phyloP scores from a whole-genome alignment of 306 rosid species.

The Fragaria vesca region DNA sequence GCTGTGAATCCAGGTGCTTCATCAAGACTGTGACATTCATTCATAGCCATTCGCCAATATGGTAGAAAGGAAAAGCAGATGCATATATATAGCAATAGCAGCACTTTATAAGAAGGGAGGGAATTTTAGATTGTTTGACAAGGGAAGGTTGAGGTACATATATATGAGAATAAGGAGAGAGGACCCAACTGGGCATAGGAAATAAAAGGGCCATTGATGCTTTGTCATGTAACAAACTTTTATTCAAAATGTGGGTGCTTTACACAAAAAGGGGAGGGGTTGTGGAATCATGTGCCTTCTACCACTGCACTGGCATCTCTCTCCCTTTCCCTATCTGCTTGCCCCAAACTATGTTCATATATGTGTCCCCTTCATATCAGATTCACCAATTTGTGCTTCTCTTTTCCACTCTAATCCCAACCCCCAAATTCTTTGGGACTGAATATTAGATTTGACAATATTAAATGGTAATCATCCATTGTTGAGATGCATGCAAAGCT shows the following conservation, averaged over 20 bases:
- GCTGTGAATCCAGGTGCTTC: background rate
- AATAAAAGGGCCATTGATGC: conserved; percentile 53
- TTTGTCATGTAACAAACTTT: conserved; percentile 42
- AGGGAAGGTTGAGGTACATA: conserved; percentile 19
- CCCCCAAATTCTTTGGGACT: background rate
- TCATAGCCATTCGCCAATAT: background rate
- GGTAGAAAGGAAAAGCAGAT: background rate
- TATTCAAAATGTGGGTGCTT: conserved; percentile 61
- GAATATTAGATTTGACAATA: background rate
- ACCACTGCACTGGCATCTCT: conserved; percentile 20
- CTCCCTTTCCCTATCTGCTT: background rate
- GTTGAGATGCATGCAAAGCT: background rate
- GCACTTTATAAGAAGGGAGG: background rate
- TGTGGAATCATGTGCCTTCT: conserved; percentile 67
- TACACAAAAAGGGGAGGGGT: conserved; percentile 44
- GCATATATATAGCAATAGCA: background rate
- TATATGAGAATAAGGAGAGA: conserved; percentile 27
- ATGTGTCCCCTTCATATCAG: background rate
- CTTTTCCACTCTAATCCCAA: background rate
- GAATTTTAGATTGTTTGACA: conserved; percentile 36
- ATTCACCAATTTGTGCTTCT: background rate
- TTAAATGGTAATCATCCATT: background rate
- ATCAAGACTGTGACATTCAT: background rate
- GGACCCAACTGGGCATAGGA: conserved; percentile 22
- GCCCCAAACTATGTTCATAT: background rate